Conservation (phyloP, 164 flowering plant genomes). For the Saururus chinensis region DNA sequence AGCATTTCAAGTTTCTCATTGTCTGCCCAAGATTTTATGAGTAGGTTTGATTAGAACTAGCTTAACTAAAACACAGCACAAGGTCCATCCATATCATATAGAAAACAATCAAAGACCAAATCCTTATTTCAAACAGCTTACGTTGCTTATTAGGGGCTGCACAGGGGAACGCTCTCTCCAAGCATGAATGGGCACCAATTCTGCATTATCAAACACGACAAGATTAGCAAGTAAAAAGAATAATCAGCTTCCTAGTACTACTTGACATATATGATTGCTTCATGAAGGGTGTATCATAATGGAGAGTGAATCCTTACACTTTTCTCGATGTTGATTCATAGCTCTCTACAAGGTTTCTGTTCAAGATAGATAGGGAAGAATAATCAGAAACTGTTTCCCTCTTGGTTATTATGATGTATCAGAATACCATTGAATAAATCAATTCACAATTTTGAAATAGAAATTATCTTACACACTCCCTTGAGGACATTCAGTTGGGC, state of each 20-base stretch:
- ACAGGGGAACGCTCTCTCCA: constrained; percentile 50
- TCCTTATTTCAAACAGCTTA: constrained; percentile 16
- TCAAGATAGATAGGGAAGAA: constrained; percentile 3
- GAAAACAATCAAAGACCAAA: too few species aligned
- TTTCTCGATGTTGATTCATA: constrained; percentile 27
- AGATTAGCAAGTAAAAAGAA: background rate
- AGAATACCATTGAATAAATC: background rate
- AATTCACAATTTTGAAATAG: constrained; percentile 1
- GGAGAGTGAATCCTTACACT: constrained; percentile 30
- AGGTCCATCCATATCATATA: too few species aligned
- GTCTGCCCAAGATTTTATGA: too few species aligned
- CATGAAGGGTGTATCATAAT: background rate
- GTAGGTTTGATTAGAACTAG: too few species aligned
- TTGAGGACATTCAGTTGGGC: constrained; percentile 43
- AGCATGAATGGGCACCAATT: constrained; percentile 34
- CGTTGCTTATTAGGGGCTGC: constrained; percentile 20
- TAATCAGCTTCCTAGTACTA: background rate
- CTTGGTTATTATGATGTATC: too few species aligned
- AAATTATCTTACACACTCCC: constrained; percentile 50
- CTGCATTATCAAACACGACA: constrained; percentile 13
- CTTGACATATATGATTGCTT: background rate
- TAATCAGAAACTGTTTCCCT: too few species aligned
- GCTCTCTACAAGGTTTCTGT: constrained; percentile 70
- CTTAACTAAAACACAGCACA: too few species aligned
- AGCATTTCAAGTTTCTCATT: too few species aligned